Base-by-base conservation (phyloP, 225 moss, liverwort and hornwort species). In the Sphagnum contortum region DNA sequence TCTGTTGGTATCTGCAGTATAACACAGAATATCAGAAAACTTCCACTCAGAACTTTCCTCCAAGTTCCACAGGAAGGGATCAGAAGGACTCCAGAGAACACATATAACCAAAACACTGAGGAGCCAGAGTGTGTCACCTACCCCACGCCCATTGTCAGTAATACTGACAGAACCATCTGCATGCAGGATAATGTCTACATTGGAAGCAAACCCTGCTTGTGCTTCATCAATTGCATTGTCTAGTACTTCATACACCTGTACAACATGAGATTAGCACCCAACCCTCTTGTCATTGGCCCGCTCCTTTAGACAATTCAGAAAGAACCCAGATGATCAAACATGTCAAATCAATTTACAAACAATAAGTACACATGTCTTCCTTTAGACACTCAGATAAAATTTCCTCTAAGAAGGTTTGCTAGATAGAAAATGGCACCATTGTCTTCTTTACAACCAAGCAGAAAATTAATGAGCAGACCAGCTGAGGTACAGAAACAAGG, bases 211-310 rank as follows among this genome's bases (percentile, higher is more conserved):
- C 49, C 96, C 96, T 57, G 96, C 96, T 80, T 98, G 96, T 48
- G 88, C 96, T 76, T 98, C 96, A 68, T 98, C 96, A 10, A 98
- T 93, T 57, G 96, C 87, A 74, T 98, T 98, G 68, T 98, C 96
- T 44, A 98, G 74, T 69, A 98, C 96, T 71, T 98, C 96, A 79
- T 90, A 98, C 1, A 96, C 88, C 90, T 90, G 85, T 70, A 73
- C 53, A 55, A 49, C 14, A 7, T 0, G 9, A 13, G 52, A 5
- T 48, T 50, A 5, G 48, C 7, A 12, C 5, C 29, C 53, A 54
- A 48, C 48, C 29, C 29, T 54, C 8, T 4, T 61, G 55, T 57
- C 66, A 57, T 3, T 4, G 1, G 47, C 50, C 13, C 45, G 48
- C 45, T 52, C 8, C 45, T 6, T 60, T 7, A n/a, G 59, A 12